These are phyloP conservation scores for Pythium chondricola DNA, from an alignment of 352 stramenopile genomes.

Conservation along the genomic window DNA sequence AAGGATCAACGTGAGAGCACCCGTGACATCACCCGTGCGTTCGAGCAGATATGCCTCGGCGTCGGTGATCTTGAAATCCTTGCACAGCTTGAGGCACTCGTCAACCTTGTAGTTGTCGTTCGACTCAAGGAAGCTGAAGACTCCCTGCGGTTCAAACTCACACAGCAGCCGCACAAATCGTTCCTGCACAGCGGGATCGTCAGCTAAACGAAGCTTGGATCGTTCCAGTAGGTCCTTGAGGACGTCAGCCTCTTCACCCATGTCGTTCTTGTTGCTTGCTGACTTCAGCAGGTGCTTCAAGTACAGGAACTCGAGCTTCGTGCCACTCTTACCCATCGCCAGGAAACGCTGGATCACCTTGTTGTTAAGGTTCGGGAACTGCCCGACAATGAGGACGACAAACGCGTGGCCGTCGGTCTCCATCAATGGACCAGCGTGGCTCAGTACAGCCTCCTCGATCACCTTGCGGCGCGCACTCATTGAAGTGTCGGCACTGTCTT, in stretches of 20 bases:
- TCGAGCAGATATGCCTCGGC: slow-evolving; percentile 91
- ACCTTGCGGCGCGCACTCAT: slow-evolving; percentile 44
- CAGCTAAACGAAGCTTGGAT: slow-evolving; percentile 73
- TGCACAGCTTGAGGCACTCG: slow-evolving; percentile 75
- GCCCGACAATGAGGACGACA: slow-evolving; percentile 81
- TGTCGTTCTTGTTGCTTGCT: slow-evolving; percentile 39
- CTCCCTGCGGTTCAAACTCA: slow-evolving; percentile 66
- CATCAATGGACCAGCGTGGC: slow-evolving; percentile 74
- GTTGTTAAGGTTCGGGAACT: slow-evolving; percentile 83
- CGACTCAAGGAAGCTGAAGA: slow-evolving; percentile 78
- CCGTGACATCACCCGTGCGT: slow-evolving; percentile 90
- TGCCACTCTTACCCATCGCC: slow-evolving; percentile 70
- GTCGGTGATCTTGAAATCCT: slow-evolving; percentile 80
- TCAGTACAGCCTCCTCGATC: slow-evolving; percentile 76
- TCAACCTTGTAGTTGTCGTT: slow-evolving; percentile 88
- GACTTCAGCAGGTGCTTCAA: slow-evolving; percentile 73
- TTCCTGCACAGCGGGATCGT: slow-evolving; percentile 78
- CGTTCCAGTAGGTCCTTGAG: slow-evolving; percentile 77
- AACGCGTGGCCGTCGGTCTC: slow-evolving; percentile 86
- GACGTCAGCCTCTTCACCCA: slow-evolving; percentile 66
- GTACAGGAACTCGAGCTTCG: slow-evolving; percentile 78
- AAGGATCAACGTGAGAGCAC: slow-evolving; percentile 89
- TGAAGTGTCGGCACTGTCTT: slow-evolving; percentile 26
- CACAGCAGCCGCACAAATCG: slow-evolving; percentile 76
- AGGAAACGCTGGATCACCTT: slow-evolving; percentile 82